phyloP scores from a whole-genome alignment of 1,139 yeast species.

The Sugiyamaella japonica region DNA sequence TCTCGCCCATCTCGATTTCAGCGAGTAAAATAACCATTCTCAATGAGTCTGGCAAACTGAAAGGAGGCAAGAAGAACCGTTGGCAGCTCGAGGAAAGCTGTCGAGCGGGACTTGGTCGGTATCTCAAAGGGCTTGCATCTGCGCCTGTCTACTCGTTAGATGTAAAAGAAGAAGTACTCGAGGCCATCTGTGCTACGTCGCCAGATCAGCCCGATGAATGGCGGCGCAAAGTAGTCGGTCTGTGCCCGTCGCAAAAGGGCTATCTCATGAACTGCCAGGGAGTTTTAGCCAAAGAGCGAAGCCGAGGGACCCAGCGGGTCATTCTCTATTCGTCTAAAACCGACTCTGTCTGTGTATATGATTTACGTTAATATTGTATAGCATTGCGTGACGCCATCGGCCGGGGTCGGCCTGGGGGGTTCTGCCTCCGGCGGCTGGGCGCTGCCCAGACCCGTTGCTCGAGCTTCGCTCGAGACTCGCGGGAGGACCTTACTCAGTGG shows the following conservation, averaged over 20 bases:
- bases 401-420: too few species aligned
- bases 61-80: constrained; percentile 71
- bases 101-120: constrained; percentile 55
- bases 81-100: constrained; percentile 82
- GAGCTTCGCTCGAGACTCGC: too few species aligned
- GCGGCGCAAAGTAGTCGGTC: constrained; percentile 76
- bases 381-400: too few species aligned
- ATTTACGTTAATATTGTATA: constrained; percentile 35
- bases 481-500: too few species aligned
- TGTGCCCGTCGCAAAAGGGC: constrained; percentile 70
- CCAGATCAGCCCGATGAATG: constrained; percentile 83
- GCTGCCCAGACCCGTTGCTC: too few species aligned
- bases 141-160: constrained; percentile 80
- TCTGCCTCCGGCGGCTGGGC: too few species aligned
- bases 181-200: constrained; percentile 76
- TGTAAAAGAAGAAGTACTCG: constrained; percentile 75
- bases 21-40: constrained; percentile 33
- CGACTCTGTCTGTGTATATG: constrained; percentile 66
- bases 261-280: constrained; percentile 72
- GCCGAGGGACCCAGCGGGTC: constrained; percentile 72
- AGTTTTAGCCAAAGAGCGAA: constrained; percentile 67
- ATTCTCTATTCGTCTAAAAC: constrained; percentile 72
- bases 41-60: constrained; percentile 51
- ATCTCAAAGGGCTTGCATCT: constrained; percentile 51
- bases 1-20: constrained; percentile 4